phyloP scores from a whole-genome alignment of 768 basidiomycete genomes.

The Russula abietina region DNA sequence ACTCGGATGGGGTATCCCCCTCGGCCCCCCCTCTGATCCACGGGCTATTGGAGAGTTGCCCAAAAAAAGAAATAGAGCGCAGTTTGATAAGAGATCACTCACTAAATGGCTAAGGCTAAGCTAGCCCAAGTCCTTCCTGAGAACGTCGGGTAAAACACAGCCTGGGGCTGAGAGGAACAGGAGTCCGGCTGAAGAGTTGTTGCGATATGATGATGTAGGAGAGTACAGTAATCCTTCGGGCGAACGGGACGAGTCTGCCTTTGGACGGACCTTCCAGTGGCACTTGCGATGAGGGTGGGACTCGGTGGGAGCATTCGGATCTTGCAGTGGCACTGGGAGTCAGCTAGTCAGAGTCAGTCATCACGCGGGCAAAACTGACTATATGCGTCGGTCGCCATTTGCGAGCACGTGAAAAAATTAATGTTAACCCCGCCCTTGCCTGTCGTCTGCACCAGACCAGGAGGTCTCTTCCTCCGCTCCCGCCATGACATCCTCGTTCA shows the following conservation, averaged over 20 bases:
- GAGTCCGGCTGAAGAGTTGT: not conserved
- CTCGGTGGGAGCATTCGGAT: not conserved
- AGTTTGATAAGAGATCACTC: not conserved
- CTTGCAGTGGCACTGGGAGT: not conserved
- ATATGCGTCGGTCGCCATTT: not conserved
- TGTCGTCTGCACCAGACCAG: not conserved
- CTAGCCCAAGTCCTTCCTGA: not conserved
- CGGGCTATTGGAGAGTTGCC: not conserved
- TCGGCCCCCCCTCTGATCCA: not conserved
- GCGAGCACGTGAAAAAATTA: conserved; percentile 15
- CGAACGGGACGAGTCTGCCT: too few species aligned
- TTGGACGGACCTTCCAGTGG: too few species aligned
- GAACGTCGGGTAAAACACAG: too few species aligned
- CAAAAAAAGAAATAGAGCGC: too few species aligned
- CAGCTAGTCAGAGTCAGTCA: not conserved
- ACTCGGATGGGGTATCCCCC: not conserved
- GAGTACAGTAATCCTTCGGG: too few species aligned
- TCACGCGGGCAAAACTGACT: not conserved
- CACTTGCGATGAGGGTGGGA: too few species aligned
- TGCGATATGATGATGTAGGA: not conserved
- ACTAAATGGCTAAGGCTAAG: not conserved
- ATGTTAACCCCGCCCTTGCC: not conserved
- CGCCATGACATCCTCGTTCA: conserved; percentile 45
- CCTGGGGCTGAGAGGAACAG: too few species aligned
- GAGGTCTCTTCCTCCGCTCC: not conserved